These are phyloP conservation scores for Peniophora sp. DNA, from an alignment of 1,284 basidiomycete genomes.

Conservation along the genomic window DNA sequence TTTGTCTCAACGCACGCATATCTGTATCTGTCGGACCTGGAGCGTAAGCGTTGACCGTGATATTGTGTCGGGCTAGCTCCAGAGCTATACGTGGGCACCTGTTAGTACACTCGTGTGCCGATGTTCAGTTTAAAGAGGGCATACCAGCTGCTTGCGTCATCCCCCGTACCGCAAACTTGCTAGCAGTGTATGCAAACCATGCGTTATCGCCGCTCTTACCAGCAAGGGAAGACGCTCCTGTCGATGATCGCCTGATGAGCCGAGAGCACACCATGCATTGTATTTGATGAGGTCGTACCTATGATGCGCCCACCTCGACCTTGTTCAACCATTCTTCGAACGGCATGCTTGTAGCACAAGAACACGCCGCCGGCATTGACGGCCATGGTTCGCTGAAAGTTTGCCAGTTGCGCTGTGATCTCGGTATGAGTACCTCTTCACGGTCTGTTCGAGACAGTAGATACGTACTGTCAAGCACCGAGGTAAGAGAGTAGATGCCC, in stretches of 20 bases:
- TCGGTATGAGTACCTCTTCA: neutral
- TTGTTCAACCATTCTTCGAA: conserved; percentile 21
- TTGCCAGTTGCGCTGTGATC: conserved; percentile 12
- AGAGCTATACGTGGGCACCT: conserved; percentile 11
- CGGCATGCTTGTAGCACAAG: conserved; percentile 24
- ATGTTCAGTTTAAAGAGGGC: neutral
- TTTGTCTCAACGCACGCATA: conserved; percentile 4
- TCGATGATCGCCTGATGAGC: neutral
- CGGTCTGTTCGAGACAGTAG: neutral
- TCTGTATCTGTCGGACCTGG: conserved; percentile 15
- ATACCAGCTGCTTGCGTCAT: conserved; percentile 17
- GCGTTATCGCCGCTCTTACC: neutral
- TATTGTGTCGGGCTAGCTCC: conserved; percentile 20
- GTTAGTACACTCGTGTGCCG: neutral
- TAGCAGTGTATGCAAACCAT: conserved; percentile 11
- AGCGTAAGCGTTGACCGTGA: conserved; percentile 24
- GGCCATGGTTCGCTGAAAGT: conserved; percentile 15
- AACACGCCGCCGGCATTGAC: conserved; percentile 22
- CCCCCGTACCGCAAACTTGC: conserved; percentile 21
- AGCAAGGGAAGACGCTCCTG: neutral
- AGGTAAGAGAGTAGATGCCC: conserved; percentile 7
- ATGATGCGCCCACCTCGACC: conserved; percentile 23
- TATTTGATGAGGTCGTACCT: conserved; percentile 14
- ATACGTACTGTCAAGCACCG: conserved; percentile 6
- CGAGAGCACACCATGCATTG: conserved; percentile 13